A percentile compares a stretch with the other conserved stretches of the same genome.
phyloP scores from a whole-genome alignment of 2,329 filamentous ascomycete species.

The Aspergillus sergii region DNA sequence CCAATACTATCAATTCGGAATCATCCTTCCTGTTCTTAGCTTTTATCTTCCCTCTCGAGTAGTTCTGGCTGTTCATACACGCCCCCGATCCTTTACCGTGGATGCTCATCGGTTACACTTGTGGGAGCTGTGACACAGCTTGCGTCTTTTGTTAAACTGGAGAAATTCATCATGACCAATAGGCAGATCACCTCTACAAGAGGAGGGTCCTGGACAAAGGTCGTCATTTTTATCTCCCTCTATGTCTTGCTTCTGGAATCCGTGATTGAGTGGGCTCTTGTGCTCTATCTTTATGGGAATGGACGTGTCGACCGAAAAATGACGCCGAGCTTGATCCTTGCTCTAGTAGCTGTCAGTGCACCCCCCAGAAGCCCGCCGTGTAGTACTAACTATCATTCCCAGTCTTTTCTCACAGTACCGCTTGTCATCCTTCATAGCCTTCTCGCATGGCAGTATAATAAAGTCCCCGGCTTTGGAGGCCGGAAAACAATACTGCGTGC shows the following conservation, averaged over 20 bases:
- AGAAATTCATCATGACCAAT: slow-evolving; percentile 13
- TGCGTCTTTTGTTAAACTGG: neutral
- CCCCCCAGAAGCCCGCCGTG: neutral
- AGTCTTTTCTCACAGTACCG: slow-evolving; percentile 42
- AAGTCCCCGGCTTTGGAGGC: slow-evolving; percentile 30
- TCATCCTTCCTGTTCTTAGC: neutral
- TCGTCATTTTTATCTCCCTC: slow-evolving; percentile 39
- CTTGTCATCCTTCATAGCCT: slow-evolving; percentile 40
- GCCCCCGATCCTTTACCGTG: neutral
- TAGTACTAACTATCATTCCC: neutral
- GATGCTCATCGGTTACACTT: neutral
- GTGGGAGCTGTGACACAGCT: slow-evolving; percentile 10
- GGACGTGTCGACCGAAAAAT: slow-evolving; percentile 42
- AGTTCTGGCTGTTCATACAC: neutral
- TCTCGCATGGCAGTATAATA: slow-evolving; percentile 43
- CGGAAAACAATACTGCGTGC: slow-evolving; percentile 36
- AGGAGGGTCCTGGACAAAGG: slow-evolving; percentile 37
- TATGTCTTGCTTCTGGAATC: slow-evolving; percentile 40
- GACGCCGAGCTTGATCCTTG: slow-evolving; percentile 38
- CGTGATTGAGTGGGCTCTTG: slow-evolving; percentile 36
- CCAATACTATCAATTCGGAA: neutral
- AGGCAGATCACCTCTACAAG: slow-evolving; percentile 20
- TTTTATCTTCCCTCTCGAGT: neutral
- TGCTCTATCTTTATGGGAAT: slow-evolving; percentile 38
- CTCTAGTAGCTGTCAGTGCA: slow-evolving; percentile 37